These are phyloP conservation scores for Amborella trichopoda DNA, from an alignment of 164 flowering plant species.

Conservation along the genomic window DNA sequence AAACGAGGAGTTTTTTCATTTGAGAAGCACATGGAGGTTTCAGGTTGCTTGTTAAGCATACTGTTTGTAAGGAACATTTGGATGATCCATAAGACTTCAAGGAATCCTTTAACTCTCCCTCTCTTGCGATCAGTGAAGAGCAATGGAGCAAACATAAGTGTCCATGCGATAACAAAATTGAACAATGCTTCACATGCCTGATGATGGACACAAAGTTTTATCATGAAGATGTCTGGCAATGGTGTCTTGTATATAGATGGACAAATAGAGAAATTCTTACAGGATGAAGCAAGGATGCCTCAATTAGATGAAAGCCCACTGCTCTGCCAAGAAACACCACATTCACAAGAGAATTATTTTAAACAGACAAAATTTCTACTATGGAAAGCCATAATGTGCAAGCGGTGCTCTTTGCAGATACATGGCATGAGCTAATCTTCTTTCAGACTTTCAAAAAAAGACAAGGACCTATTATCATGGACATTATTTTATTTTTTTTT, in stretches of 20 bases:
- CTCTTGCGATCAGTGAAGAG: conserved; percentile 64
- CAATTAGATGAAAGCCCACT: conserved; percentile 73
- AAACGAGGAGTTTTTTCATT: too few relatives aligned
- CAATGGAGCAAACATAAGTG: conserved; percentile 90
- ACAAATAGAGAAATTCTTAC: conserved; percentile 44
- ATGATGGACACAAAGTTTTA: conserved; percentile 1
- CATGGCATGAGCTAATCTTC: not conserved
- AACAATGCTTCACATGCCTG: conserved; percentile 87
- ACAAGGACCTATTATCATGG: not conserved
- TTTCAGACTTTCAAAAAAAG: not conserved
- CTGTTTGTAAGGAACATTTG: conserved; percentile 98
- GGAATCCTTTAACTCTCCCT: conserved; percentile 64
- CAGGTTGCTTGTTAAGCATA: too few relatives aligned
- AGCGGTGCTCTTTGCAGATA: too few relatives aligned
- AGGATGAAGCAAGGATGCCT: conserved; percentile 83
- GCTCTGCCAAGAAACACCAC: conserved; percentile 48
- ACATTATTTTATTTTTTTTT: not conserved
- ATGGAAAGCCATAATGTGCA: not conserved
- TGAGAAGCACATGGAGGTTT: too few relatives aligned
- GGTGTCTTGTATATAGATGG: too few relatives aligned
- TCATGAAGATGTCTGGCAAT: not conserved
- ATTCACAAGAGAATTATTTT: conserved; percentile 11
- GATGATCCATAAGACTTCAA: conserved; percentile 78
- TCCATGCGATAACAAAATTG: conserved; percentile 96
- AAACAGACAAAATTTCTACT: not conserved